Percentiles rank a stretch among this genome's conserved stretches.
These are phyloP conservation scores for Dryas integrifolia DNA, from an alignment of 331 rosid species.

Conservation along the genomic window DNA sequence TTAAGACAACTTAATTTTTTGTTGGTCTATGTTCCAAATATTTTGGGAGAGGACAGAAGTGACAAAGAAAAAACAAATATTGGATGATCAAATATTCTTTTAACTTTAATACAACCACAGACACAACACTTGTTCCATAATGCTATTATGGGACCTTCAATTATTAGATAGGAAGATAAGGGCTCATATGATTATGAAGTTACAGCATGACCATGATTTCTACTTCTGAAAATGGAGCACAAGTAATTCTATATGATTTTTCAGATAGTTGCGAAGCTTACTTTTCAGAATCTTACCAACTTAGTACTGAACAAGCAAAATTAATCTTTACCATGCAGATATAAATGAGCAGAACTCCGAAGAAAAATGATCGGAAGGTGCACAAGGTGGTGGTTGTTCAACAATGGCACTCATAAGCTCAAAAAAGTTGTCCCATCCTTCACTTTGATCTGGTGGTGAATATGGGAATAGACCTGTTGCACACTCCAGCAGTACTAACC, in stretches of 20 bases:
- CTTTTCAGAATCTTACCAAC: slow-evolving; percentile 5
- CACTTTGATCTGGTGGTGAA: slow-evolving; percentile 69
- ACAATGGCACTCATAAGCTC: slow-evolving; percentile 82
- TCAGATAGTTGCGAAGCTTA: slow-evolving; percentile 9
- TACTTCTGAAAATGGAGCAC: not conserved
- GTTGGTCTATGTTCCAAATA: too few relatives aligned
- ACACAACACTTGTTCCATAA: not conserved
- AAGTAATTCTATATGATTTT: not conserved
- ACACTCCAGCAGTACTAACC: slow-evolving; percentile 86
- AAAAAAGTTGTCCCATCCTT: slow-evolving; percentile 65
- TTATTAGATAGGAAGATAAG: slow-evolving; percentile 6
- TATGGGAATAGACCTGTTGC: slow-evolving; percentile 89
- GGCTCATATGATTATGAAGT: not conserved
- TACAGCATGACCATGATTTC: not conserved
- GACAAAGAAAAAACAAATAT: not conserved
- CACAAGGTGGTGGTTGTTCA: slow-evolving; percentile 69
- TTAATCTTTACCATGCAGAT: slow-evolving; percentile 71
- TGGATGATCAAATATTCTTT: not conserved
- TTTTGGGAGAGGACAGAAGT: not conserved
- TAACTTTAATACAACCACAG: not conserved
- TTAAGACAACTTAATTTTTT: not conserved
- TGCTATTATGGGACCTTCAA: not conserved
- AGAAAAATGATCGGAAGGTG: slow-evolving; percentile 81
- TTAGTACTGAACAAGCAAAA: slow-evolving; percentile 15
- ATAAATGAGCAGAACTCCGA: slow-evolving; percentile 81